A percentile compares a stretch with the other conserved stretches of the same genome.
phyloP scores from a whole-genome alignment of 805 yeast species.

The Starmerella lactis-condensi region DNA sequence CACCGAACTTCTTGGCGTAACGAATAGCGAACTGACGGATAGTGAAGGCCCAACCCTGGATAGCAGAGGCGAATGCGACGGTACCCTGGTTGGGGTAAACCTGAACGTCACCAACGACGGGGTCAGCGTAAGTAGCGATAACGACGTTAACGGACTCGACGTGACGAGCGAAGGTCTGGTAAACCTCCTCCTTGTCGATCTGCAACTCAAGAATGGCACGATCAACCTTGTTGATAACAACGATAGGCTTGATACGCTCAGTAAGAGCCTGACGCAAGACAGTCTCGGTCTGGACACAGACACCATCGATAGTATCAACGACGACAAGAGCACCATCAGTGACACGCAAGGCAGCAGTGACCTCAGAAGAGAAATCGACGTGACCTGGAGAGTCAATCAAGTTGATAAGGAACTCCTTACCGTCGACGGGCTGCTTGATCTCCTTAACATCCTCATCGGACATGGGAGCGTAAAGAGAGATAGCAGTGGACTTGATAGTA shows the following conservation, averaged over 20 bases:
- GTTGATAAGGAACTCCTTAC: slow-evolving; percentile 91
- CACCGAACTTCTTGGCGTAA: slow-evolving; percentile 99
- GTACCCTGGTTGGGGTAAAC: slow-evolving; percentile 98
- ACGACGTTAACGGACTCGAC: slow-evolving; percentile 98
- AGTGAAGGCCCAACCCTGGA: slow-evolving; percentile 99
- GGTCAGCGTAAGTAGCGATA: slow-evolving; percentile 85
- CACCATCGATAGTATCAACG: slow-evolving; percentile 99
- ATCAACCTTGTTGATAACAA: slow-evolving; percentile 96
- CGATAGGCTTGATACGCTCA: slow-evolving; percentile 99
- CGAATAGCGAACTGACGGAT: slow-evolving; percentile 95
- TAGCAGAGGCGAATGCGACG: slow-evolving; percentile 99
- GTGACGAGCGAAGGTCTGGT: slow-evolving; percentile 96
- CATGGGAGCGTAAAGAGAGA: slow-evolving; percentile 84
- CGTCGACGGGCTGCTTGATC: slow-evolving; percentile 78
- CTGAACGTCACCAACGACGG: slow-evolving; percentile 83
- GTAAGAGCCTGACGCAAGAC: slow-evolving; percentile 97
- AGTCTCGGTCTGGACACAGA: slow-evolving; percentile 99
- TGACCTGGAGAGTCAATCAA: slow-evolving; percentile 99
- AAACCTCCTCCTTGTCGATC: slow-evolving; percentile 95
- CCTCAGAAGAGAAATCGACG: slow-evolving; percentile 99
- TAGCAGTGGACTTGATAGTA: slow-evolving; percentile 97
- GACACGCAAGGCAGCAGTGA: slow-evolving; percentile 98
- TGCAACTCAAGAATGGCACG: slow-evolving; percentile 98
- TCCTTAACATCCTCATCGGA: slow-evolving; percentile 65
- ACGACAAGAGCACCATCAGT: slow-evolving; percentile 99